Conservation (phyloP, 331 rosid species). For the Quercus tomentella region DNA sequence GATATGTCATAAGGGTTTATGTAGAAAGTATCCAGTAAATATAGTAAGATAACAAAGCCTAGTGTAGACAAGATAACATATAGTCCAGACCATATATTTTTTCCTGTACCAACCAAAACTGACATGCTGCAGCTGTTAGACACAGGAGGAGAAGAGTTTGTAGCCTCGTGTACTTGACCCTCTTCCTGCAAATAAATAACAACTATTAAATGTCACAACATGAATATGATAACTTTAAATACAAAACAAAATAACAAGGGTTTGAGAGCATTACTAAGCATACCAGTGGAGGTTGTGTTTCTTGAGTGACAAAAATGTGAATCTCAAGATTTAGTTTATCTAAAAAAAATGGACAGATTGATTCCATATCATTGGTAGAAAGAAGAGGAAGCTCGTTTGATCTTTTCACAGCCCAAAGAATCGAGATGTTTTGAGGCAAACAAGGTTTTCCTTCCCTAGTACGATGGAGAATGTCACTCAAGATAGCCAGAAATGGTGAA, state of each 20-base stretch:
- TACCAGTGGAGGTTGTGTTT: slow-evolving; percentile 79
- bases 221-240: neutral
- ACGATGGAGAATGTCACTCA: slow-evolving; percentile 83
- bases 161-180: slow-evolving; percentile 39
- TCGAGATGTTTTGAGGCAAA: slow-evolving; percentile 48
- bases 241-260: neutral
- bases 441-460: slow-evolving; percentile 69
- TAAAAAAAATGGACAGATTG: slow-evolving; percentile 58
- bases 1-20: slow-evolving; percentile 48
- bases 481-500: slow-evolving; percentile 86
- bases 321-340: slow-evolving; percentile 50
- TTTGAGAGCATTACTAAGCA: slow-evolving; percentile 18
- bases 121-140: slow-evolving; percentile 50
- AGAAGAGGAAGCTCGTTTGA: slow-evolving; percentile 78
- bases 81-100: slow-evolving; percentile 76
- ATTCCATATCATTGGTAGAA: slow-evolving; percentile 61
- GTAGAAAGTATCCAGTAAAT: slow-evolving; percentile 51
- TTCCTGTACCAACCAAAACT: slow-evolving; percentile 74
- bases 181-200: slow-evolving; percentile 55
- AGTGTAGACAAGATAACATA: slow-evolving; percentile 59
- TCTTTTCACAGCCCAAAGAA: slow-evolving; percentile 83
- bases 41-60: slow-evolving; percentile 52
- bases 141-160: slow-evolving; percentile 31
- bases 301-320: slow-evolving; percentile 70
- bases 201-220: slow-evolving; percentile 13